Evolutionary conservation across 768 basidiomycete species (phyloP).

Genomic region (Trametes sanguinea): DNA sequence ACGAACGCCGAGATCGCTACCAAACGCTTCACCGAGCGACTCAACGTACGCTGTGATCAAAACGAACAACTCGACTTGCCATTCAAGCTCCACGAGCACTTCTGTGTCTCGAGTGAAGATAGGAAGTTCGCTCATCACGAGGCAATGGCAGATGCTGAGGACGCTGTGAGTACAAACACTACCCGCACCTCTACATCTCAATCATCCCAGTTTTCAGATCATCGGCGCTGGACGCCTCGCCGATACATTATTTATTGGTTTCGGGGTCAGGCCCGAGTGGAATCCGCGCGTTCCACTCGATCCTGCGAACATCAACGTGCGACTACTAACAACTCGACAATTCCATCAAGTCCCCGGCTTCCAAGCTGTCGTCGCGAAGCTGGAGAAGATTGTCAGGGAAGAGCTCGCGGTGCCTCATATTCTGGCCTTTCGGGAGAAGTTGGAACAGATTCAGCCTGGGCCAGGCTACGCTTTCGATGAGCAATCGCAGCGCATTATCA

Average conservation of each 20-base stretch:
- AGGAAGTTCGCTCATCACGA: slow-evolving; percentile 1
- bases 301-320: background rate
- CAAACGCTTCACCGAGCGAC: background rate
- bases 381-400: background rate
- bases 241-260: slow-evolving; percentile 10
- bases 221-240: slow-evolving; percentile 3
- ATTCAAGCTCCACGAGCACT: background rate
- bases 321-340: slow-evolving; percentile 3
- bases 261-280: slow-evolving; percentile 12
- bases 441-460: background rate
- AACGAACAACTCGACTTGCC: background rate
- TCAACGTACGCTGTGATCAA: background rate
- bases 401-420: slow-evolving; percentile 4
- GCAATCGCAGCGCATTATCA: background rate
- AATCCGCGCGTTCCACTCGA: background rate
- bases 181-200: background rate
- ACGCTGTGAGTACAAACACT: background rate
- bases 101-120: background rate
- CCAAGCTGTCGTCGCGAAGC: background rate
- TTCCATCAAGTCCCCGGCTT: background rate
- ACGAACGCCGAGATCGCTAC: background rate
- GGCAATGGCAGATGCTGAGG: slow-evolving; percentile 5
- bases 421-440: background rate
- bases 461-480: slow-evolving; percentile 1
- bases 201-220: background rate